phyloP scores from a whole-genome alignment of 2,329 filamentous ascomycete genomes.

The Berkeleyomyces basicola region DNA sequence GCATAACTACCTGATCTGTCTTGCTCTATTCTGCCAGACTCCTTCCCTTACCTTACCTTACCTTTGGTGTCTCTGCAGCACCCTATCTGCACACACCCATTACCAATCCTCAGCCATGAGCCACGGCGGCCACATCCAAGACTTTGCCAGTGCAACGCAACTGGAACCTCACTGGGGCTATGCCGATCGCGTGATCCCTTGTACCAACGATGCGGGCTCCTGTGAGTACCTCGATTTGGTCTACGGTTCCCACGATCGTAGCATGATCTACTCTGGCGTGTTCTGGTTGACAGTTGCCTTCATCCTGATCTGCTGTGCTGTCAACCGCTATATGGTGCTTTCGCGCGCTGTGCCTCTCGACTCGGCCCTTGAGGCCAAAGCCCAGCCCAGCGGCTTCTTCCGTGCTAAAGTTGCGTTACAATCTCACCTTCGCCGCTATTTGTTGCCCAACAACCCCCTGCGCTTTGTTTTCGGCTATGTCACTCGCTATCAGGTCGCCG shows the following conservation, averaged over 20 bases:
- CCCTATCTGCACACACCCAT: not conserved
- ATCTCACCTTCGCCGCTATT: slow-evolving; percentile 26
- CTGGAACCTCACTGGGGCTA: slow-evolving; percentile 32
- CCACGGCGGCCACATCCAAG: slow-evolving; percentile 25
- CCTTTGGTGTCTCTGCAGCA: not conserved
- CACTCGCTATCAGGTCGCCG: slow-evolving; percentile 48
- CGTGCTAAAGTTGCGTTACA: slow-evolving; percentile 10
- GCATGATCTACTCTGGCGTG: slow-evolving; percentile 34
- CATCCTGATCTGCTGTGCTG: slow-evolving; percentile 28
- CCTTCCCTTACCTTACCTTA: not conserved
- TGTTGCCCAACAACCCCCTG: slow-evolving; percentile 43
- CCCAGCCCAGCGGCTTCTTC: slow-evolving; percentile 1
- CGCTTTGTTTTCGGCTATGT: slow-evolving; percentile 45
- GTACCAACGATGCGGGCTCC: slow-evolving; percentile 29
- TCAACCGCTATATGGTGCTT: slow-evolving; percentile 4
- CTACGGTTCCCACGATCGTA: slow-evolving; percentile 31
- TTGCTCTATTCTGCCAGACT: not conserved
- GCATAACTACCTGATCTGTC: not conserved
- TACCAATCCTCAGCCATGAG: slow-evolving; percentile 13
- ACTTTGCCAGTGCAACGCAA: slow-evolving; percentile 22
- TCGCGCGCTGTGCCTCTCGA: not conserved
- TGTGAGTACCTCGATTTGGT: slow-evolving; percentile 36
- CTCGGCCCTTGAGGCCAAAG: slow-evolving; percentile 17
- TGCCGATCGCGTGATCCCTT: slow-evolving; percentile 28
- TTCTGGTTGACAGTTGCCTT: slow-evolving; percentile 31